phyloP scores from a whole-genome alignment of 495 filamentous ascomycete species.

The Aspergillus olivimuriae region DNA sequence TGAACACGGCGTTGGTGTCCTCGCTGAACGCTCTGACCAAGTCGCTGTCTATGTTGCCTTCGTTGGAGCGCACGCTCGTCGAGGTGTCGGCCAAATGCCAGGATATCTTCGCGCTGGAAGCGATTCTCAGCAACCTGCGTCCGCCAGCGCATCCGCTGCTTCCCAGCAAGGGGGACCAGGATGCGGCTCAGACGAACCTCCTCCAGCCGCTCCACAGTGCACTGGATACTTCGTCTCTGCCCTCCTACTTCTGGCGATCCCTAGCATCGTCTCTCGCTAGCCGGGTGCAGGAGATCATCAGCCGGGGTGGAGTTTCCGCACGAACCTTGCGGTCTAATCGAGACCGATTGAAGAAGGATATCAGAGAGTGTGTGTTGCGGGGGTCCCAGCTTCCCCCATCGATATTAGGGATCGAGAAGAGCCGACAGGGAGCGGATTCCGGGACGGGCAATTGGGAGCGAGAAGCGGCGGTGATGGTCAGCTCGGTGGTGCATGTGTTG shows the following conservation, averaged over 20 bases:
- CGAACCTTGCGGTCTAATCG: constrained; percentile 72
- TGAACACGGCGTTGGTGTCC: constrained; percentile 67
- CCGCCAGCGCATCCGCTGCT: constrained; percentile 61
- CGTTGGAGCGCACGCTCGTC: constrained; percentile 70
- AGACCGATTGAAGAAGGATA: constrained; percentile 65
- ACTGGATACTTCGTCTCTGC: constrained; percentile 80
- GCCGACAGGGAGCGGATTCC: constrained; percentile 33
- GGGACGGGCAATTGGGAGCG: constrained; percentile 67
- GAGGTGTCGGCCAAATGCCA: constrained; percentile 83
- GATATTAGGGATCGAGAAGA: constrained; percentile 29
- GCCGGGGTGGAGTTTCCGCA: constrained; percentile 73
- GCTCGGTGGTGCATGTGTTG: constrained; percentile 55
- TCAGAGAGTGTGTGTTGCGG: constrained; percentile 75
- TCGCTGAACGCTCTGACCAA: constrained; percentile 65
- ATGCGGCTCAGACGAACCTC: constrained; percentile 43
- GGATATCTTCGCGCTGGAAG: constrained; percentile 81
- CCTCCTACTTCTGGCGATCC: constrained; percentile 86
- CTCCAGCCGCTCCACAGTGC: constrained; percentile 66
- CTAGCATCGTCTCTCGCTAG: constrained; percentile 71
- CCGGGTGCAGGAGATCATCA: constrained; percentile 76
- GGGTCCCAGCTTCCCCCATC: constrained; percentile 59
- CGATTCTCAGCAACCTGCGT: constrained; percentile 61
- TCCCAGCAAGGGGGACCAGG: constrained; percentile 6
- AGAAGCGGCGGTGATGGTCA: constrained; percentile 93
- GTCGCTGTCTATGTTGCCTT: constrained; percentile 72